Base-by-base conservation (phyloP, 495 filamentous ascomycete species). In the Xanthoparmelia taractica region DNA sequence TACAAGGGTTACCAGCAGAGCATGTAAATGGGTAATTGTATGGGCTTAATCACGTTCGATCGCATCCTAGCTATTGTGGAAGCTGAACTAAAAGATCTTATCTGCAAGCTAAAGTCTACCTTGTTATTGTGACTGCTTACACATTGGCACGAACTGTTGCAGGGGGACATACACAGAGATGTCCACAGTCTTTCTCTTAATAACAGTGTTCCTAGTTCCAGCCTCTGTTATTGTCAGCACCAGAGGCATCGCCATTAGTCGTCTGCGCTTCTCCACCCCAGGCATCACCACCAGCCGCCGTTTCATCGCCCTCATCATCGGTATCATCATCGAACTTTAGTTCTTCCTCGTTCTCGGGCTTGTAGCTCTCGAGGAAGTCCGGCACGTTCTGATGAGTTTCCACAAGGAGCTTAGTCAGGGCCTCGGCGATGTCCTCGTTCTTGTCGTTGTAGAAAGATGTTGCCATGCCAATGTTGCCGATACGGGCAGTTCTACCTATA, bases 401-500 rank as follows among this genome's bases (percentile, higher is more conserved):
- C 4, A 95, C 66, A 4, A 98, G 78, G 20, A 90, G 82, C 70
- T 90, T 91, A 33, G 88, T 86, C 7, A 97, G 76, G 2, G 85
- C 82, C 1, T 77, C 70, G 0, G 83, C 92, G 33, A 97, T 73
- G 11, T 85, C 82, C 56, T 82, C 78, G 64, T 97, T 88, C 1
- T 78, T 72, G 4, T 85, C 81, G 68, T 85, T 90, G 78, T 88
- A 97, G 75, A 98, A 96, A 0, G 92, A 93, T 0, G 89, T 91
- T 0, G 94, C 92, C 18, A 91, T 74, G 23, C 94, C 94, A 55
- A 81, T 80, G 57, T 96, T 89, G 8, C 94, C 94, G 71, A 97
- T 97, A 58, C 94, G 90, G 55, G 89, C 94, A 66, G 94, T 98
- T 62, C 94, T 92, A 57, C 94, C 93, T 73, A 97, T 98, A 43